Percentiles rank a stretch among this genome's conserved stretches.
Evolutionary conservation across 805 yeast species (phyloP).

Genomic region (Metschnikowia continentalis): DNA sequence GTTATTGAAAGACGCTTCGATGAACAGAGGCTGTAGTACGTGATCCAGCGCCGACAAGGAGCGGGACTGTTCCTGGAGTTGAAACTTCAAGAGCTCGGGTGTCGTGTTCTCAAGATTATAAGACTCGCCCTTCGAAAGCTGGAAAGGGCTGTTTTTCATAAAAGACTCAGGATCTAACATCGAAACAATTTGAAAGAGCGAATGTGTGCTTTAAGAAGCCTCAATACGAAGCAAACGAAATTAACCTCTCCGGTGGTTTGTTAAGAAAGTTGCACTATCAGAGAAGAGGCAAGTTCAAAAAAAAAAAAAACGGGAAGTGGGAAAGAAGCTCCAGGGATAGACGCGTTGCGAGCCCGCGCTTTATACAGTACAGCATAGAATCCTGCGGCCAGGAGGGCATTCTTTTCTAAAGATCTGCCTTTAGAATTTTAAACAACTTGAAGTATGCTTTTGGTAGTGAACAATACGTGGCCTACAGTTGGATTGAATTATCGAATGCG

Average conservation of each 20-base stretch:
- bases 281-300: not conserved
- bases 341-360: slow-evolving; percentile 3
- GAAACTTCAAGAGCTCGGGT: slow-evolving; percentile 40
- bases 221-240: not conserved
- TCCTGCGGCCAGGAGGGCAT: not conserved
- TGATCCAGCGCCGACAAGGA: not conserved
- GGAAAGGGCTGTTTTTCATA: slow-evolving; percentile 36
- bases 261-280: not conserved
- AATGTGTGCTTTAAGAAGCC: not conserved
- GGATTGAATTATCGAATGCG: not conserved
- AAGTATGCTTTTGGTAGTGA: not conserved
- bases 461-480: not conserved
- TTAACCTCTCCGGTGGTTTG: not conserved
- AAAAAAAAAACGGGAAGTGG: not conserved
- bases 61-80: slow-evolving; percentile 39
- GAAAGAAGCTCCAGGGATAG: slow-evolving; percentile 4
- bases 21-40: slow-evolving; percentile 17
- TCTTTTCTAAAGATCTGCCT: not conserved
- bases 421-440: not conserved
- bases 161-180: slow-evolving; percentile 39
- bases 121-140: slow-evolving; percentile 23
- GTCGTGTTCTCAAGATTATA: slow-evolving; percentile 39
- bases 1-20: slow-evolving; percentile 30
- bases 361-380: not conserved
- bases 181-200: not conserved